A percentile compares a stretch with the other conserved stretches of the same genome.
Evolutionary conservation across 2,329 filamentous ascomycete genomes (phyloP).

Genomic region (Cercospora sp.): DNA sequence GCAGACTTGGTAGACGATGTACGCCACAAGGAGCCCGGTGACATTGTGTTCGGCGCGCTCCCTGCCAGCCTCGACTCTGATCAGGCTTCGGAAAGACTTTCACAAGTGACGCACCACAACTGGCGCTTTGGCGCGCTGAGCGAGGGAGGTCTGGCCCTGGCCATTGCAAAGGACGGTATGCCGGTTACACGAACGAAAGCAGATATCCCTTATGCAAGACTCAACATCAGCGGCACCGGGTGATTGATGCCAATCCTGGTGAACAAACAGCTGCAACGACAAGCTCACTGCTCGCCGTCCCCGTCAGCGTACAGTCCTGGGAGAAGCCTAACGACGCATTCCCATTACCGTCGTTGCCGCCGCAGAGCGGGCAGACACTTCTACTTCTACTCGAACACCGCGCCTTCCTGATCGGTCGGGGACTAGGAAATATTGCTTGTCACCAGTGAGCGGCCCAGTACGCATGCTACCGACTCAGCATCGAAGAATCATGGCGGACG

Average conservation of each 20-base stretch:
- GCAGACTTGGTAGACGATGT: not conserved
- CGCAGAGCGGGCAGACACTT: not conserved
- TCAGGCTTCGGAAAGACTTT: not conserved
- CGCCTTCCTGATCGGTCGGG: not conserved
- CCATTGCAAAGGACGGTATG: constrained; percentile 7
- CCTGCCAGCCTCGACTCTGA: constrained; percentile 48
- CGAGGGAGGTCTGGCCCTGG: constrained; percentile 60
- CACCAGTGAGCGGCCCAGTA: not conserved
- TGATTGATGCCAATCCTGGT: not conserved
- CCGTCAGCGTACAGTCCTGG: not conserved
- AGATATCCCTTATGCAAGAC: constrained; percentile 47
- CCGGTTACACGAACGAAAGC: constrained; percentile 46
- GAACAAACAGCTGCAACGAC: not conserved
- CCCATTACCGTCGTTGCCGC: not conserved
- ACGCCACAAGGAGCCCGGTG: not conserved
- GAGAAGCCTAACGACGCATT: not conserved
- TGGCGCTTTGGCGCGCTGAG: constrained; percentile 64
- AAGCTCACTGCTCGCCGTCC: not conserved
- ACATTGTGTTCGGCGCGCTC: constrained; percentile 44
- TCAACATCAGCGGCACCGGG: constrained; percentile 2
- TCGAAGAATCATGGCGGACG: not conserved
- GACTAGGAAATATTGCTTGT: not conserved
- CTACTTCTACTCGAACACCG: not conserved
- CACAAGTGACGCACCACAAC: not conserved
- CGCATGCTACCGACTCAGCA: not conserved